Percentiles rank a stretch among this genome's conserved stretches.
These are phyloP conservation scores for Combretum micranthum DNA, from an alignment of 345 rosid species.

Conservation along the genomic window DNA sequence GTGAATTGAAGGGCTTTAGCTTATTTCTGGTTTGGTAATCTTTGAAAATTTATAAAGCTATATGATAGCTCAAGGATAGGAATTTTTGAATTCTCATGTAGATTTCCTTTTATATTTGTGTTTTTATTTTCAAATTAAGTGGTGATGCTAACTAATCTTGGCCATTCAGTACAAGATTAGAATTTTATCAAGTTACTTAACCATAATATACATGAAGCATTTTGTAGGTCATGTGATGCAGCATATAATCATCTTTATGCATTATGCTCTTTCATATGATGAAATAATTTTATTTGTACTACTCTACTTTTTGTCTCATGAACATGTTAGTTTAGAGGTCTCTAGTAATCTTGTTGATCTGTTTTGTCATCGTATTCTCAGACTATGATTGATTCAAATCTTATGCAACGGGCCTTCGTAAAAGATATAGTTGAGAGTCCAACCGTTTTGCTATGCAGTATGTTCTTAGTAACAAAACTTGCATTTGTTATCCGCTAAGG, in stretches of 20 bases:
- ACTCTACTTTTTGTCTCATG: neutral
- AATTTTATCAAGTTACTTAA: slow-evolving; percentile 71
- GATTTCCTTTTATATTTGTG: too few species aligned
- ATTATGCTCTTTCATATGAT: neutral
- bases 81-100: slow-evolving; percentile 43
- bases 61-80: too few species aligned
- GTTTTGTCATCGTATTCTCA: slow-evolving; percentile 18
- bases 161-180: slow-evolving; percentile 75
- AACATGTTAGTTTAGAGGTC: neutral
- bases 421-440: slow-evolving; percentile 58
- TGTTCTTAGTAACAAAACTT: too few species aligned
- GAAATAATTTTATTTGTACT: neutral
- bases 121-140: too few species aligned
- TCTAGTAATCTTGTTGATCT: slow-evolving; percentile 12
- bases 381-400: slow-evolving; percentile 83
- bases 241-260: neutral
- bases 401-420: slow-evolving; percentile 61
- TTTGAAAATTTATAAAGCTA: too few species aligned
- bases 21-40: too few species aligned
- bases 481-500: too few species aligned
- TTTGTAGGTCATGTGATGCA: neutral
- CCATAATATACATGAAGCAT: neutral
- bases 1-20: too few species aligned
- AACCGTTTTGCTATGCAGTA: too few species aligned
- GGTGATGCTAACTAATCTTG: too few species aligned